Base-by-base conservation (phyloP, 805 yeast species). In the Ogataea ramenticola region DNA sequence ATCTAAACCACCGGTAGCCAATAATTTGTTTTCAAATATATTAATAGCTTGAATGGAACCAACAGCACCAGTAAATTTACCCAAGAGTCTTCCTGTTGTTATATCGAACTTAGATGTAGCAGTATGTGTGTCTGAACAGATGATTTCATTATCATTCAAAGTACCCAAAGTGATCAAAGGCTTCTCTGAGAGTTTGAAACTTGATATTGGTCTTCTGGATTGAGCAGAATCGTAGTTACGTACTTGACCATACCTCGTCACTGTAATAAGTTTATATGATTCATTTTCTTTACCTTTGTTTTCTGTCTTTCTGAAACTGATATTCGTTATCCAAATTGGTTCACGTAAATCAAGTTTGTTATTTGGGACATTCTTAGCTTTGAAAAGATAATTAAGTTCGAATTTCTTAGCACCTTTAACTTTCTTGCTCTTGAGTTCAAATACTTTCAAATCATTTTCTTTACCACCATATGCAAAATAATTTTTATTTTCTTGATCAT, bases 1-100 rank as follows among this genome's bases (percentile, higher is more conserved):
- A 57, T 93, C 99, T 20, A 90, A 72, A 0, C 96, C 95, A 37
- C 95, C 97, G 17, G 86, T 71, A 2, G 80, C 80, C 8, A 90
- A 55, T 26, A 82, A 57, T 10, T 70, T 69, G 4, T 67, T 61
- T 3, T 48, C 44, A 40, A 49, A 55, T n/a, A 56, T 36, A 34
- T 52, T 45, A n/a, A 64, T 39, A 3, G 74, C 64, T 45, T 70
- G 71, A 38, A 84, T 79, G 1, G 89, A 82, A 46, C 95, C 90
- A 21, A 80, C 82, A 11, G 88, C 78, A 20, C 93, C 96, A 33
- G 80, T 77, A 57, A 70, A 86, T 56, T 86, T 85, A 1, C 90
- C 93, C 12, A 80, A 54, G 22, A 83, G 58, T 40, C 67, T 70
- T 11, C 86, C 82, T 38, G 62, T 70, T 32, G 61, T 62, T 35